phyloP scores from a whole-genome alignment of 2,329 filamentous ascomycete genomes.

The Amphichorda felina region DNA sequence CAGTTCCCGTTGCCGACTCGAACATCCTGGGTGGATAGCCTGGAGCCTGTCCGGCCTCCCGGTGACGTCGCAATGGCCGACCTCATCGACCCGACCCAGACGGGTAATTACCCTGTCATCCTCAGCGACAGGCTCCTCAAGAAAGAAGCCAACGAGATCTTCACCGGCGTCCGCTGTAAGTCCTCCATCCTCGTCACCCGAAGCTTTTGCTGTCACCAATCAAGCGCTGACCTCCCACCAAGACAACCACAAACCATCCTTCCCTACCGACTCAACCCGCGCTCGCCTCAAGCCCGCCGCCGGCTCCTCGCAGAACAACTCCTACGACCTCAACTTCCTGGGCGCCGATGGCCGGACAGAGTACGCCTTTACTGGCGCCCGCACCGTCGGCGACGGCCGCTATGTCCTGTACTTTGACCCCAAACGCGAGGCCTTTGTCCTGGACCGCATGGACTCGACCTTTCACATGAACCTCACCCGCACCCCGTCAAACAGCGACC shows the following conservation, averaged over 20 bases:
- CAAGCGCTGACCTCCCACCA: background rate
- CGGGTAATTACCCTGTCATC: constrained; percentile 50
- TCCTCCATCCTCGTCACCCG: no score
- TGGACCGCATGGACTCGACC: constrained; percentile 71
- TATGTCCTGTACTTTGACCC: constrained; percentile 69
- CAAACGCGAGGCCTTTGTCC: constrained; percentile 60
- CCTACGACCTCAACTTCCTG: constrained; percentile 43
- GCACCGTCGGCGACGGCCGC: constrained; percentile 42
- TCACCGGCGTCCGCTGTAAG: constrained; percentile 50
- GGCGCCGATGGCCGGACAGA: constrained; percentile 35
- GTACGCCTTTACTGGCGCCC: constrained; percentile 49
- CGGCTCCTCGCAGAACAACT: constrained; percentile 29
- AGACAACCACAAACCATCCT: constrained; percentile 52
- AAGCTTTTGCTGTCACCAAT: background rate
- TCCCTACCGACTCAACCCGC: constrained; percentile 33
- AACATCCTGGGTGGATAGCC: no score
- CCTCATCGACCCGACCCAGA: constrained; percentile 47
- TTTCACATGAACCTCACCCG: constrained; percentile 79
- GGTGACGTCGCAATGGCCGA: constrained; percentile 19
- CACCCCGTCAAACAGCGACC: constrained; percentile 53
- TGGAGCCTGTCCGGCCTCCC: no score
- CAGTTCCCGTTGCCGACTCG: no score
- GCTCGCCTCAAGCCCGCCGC: constrained; percentile 39
- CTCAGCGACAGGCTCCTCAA: constrained; percentile 50
- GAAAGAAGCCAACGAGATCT: constrained; percentile 42